These are phyloP conservation scores for Rhododendron ferrugineum DNA, from an alignment of 148 eudicot genomes.

Conservation along the genomic window DNA sequence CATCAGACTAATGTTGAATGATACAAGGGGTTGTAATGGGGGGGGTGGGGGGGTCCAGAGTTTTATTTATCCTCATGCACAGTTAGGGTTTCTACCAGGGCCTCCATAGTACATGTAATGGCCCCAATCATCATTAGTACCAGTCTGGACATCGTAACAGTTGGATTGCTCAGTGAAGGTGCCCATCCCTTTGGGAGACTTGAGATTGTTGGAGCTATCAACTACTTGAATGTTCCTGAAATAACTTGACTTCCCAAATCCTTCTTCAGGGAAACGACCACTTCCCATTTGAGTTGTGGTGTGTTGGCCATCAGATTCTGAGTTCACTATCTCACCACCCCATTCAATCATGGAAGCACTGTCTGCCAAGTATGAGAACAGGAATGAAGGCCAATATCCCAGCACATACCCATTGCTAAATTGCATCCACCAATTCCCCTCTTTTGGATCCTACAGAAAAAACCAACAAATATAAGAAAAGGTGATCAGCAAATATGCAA, in stretches of 20 bases:
- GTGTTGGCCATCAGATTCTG: conserved; percentile 78
- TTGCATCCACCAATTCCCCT: conserved; percentile 99
- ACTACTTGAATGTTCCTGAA: conserved; percentile 91
- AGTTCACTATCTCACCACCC: conserved; percentile 97
- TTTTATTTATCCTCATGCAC: conserved; percentile 36
- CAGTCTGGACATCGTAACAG: conserved; percentile 89
- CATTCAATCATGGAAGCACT: conserved; percentile 98
- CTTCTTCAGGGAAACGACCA: conserved; percentile 92
- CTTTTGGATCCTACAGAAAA: conserved; percentile 67
- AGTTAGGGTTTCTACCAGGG: conserved; percentile 79
- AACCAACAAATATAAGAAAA: background rate
- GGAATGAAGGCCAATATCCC: conserved; percentile 95
- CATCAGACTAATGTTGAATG: conserved; percentile 18
- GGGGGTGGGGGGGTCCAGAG: background rate
- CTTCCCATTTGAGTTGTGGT: conserved; percentile 97
- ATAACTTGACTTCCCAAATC: conserved; percentile 89
- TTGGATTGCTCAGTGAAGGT: conserved; percentile 90
- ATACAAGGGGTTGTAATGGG: conserved; percentile 17
- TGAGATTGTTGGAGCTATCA: conserved; percentile 83
- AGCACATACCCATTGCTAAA: conserved; percentile 72
- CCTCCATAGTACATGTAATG: conserved; percentile 90
- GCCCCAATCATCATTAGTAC: conserved; percentile 89
- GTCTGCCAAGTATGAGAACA: conserved; percentile 89
- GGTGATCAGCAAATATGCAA: background rate
- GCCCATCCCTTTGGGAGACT: conserved; percentile 79